These are phyloP conservation scores for Sherardia arvensis DNA, from an alignment of 257 asterid genomes.

Conservation along the genomic window DNA sequence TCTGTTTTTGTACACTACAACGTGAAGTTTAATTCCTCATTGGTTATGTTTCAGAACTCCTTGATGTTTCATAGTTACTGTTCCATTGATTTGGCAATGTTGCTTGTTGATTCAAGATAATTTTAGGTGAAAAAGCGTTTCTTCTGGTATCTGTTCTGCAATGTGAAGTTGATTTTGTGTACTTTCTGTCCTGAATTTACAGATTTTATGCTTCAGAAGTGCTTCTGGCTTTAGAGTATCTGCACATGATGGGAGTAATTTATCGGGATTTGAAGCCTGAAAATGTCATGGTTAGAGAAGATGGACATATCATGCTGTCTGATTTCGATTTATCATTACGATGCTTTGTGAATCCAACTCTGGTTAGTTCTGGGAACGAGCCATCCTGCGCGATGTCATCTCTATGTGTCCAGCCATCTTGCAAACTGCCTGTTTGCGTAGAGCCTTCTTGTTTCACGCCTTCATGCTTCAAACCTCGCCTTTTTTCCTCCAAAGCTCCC, in stretches of 20 bases:
- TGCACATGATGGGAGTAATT: slow-evolving; percentile 96
- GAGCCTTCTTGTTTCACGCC: slow-evolving; percentile 83
- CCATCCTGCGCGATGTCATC: slow-evolving; percentile 54
- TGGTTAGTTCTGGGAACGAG: slow-evolving; percentile 35
- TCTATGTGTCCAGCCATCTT: slow-evolving; percentile 69
- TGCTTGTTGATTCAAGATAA: not conserved
- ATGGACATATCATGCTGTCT: slow-evolving; percentile 89
- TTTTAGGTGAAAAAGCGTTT: not conserved
- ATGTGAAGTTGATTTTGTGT: not conserved
- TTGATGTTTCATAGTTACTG: no score
- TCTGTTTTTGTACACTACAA: no score
- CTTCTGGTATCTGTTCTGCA: not conserved
- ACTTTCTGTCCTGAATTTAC: slow-evolving; percentile 8
- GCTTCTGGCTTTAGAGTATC: slow-evolving; percentile 78
- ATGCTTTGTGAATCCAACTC: slow-evolving; percentile 76
- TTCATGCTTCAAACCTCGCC: slow-evolving; percentile 78
- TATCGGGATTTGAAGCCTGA: slow-evolving; percentile 90
- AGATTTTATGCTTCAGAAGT: slow-evolving; percentile 91
- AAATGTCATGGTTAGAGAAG: slow-evolving; percentile 84
- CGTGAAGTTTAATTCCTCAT: no score
- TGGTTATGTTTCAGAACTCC: no score
- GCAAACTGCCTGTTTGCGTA: slow-evolving; percentile 63
- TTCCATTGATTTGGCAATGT: not conserved
- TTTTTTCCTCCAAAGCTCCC: slow-evolving; percentile 38
- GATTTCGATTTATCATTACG: slow-evolving; percentile 82